Evolutionary conservation across 2,329 filamentous ascomycete genomes (phyloP).

Genomic region (Orbilia blumenaviensis): DNA sequence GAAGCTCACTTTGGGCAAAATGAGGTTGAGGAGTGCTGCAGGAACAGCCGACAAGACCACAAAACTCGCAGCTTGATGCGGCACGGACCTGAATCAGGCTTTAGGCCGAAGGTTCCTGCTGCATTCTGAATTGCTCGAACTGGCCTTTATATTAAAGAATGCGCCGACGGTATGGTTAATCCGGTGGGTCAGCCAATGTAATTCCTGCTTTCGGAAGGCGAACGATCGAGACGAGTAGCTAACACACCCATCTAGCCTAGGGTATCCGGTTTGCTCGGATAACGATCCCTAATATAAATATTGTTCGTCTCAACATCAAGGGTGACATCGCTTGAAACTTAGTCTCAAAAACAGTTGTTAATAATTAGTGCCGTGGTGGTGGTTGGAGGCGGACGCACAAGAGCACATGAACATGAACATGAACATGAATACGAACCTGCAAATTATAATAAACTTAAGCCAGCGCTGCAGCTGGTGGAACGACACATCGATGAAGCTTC

Average conservation of each 20-base stretch:
- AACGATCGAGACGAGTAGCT: slow-evolving; percentile 3
- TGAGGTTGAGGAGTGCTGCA: slow-evolving; percentile 50
- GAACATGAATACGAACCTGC: too few species aligned
- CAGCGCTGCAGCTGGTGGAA: neutral
- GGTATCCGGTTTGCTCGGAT: slow-evolving; percentile 3
- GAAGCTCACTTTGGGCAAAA: slow-evolving; percentile 36
- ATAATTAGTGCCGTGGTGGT: too few species aligned
- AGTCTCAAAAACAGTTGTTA: neutral
- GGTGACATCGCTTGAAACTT: neutral
- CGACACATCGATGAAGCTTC: neutral
- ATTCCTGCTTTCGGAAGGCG: slow-evolving; percentile 26
- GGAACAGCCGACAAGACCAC: slow-evolving; percentile 49
- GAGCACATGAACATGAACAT: too few species aligned
- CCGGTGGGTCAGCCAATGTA: slow-evolving; percentile 3
- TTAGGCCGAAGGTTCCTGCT: slow-evolving; percentile 7
- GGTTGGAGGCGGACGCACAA: too few species aligned
- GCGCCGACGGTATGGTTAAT: slow-evolving; percentile 12
- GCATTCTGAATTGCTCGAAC: slow-evolving; percentile 10
- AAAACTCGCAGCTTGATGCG: slow-evolving; percentile 52
- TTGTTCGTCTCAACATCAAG: neutral
- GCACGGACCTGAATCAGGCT: slow-evolving; percentile 17
- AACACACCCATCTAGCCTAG: neutral
- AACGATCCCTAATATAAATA: neutral
- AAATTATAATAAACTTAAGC: too few species aligned
- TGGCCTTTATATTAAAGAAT: slow-evolving; percentile 16